A percentile compares a stretch with the other conserved stretches of the same genome.
Conservation (phyloP, 371 early-diverging fungal species). For the Umbelopsis sp. region DNA sequence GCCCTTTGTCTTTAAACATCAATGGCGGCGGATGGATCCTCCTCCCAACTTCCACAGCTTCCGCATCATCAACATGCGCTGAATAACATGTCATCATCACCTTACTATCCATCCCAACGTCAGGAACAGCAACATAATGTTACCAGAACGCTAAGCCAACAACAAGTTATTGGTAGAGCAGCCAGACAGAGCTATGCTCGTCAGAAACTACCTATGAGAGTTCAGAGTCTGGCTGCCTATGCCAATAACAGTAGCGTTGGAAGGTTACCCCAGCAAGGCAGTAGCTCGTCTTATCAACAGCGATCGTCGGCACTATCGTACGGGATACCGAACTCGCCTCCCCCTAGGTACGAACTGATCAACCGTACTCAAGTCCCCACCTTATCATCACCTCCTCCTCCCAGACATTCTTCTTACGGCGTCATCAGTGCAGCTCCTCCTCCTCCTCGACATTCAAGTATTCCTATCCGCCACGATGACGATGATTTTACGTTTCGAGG, state of each 20-base stretch:
- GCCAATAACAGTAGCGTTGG: conserved; percentile 11
- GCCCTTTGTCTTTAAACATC: conserved; percentile 4
- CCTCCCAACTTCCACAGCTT: conserved; percentile 13
- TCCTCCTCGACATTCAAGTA: conserved; percentile 21
- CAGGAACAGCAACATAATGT: conserved; percentile 8
- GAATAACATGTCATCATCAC: conserved; percentile 14
- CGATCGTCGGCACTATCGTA: not conserved
- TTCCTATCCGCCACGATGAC: conserved; percentile 26
- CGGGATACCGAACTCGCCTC: conserved; percentile 12
- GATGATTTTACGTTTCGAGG: conserved; percentile 47
- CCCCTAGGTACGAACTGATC: conserved; percentile 14
- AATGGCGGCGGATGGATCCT: conserved; percentile 13
- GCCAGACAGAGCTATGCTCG: conserved; percentile 43
- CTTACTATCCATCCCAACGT: conserved; percentile 6
- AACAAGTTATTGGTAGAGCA: conserved; percentile 20
- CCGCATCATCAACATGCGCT: conserved; percentile 12
- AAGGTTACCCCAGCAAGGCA: conserved; percentile 12
- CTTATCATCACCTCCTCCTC: conserved; percentile 6
- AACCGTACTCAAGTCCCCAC: conserved; percentile 11
- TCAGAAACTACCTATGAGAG: conserved; percentile 47
- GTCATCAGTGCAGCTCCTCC: not conserved
- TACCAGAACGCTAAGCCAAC: not conserved
- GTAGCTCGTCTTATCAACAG: conserved; percentile 11
- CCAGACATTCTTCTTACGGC: conserved; percentile 13
- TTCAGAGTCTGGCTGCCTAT: conserved; percentile 47